Conservation (phyloP, 2,329 filamentous ascomycete species). For the Sporothrix curviconia region DNA sequence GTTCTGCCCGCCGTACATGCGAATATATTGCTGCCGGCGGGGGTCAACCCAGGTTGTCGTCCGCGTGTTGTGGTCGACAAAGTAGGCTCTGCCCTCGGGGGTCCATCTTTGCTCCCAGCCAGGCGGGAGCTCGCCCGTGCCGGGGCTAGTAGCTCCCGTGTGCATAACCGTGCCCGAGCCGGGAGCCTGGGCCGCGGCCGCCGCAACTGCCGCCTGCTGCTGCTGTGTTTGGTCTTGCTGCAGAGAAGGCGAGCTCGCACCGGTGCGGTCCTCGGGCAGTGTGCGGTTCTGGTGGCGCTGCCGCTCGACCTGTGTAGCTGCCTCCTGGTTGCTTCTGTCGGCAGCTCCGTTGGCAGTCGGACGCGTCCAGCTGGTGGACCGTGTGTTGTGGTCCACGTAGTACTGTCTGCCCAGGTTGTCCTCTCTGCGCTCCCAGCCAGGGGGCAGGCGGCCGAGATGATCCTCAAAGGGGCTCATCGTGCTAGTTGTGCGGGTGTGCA, state of each 20-base stretch:
- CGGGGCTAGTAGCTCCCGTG: slow-evolving; percentile 87
- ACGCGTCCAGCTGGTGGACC: slow-evolving; percentile 93
- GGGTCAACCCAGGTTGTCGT: slow-evolving; percentile 99
- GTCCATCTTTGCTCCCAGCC: slow-evolving; percentile 97
- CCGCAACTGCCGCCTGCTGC: slow-evolving; percentile 38
- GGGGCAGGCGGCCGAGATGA: slow-evolving; percentile 82
- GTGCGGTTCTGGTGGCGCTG: slow-evolving; percentile 92
- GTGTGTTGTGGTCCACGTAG: slow-evolving; percentile 96
- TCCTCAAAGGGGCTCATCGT: slow-evolving; percentile 92
- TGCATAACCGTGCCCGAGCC: slow-evolving; percentile 82
- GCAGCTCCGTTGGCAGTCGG: slow-evolving; percentile 75
- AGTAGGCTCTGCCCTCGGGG: slow-evolving; percentile 89
- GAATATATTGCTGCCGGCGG: slow-evolving; percentile 92
- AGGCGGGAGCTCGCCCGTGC: slow-evolving; percentile 87
- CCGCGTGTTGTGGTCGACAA: slow-evolving; percentile 96
- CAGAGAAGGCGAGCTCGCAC: slow-evolving; percentile 81
- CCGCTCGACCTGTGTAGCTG: slow-evolving; percentile 86
- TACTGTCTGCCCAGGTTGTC: slow-evolving; percentile 94
- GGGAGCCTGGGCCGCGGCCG: slow-evolving; percentile 34
- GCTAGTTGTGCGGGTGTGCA: slow-evolving; percentile 38
- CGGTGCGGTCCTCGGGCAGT: slow-evolving; percentile 89
- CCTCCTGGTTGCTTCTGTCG: slow-evolving; percentile 73
- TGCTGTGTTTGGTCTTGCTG: slow-evolving; percentile 47
- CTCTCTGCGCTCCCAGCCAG: slow-evolving; percentile 92
- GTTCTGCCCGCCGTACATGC: slow-evolving; percentile 90